Conservation (phyloP, 768 basidiomycete species). For the Favolaschia claudopus region DNA sequence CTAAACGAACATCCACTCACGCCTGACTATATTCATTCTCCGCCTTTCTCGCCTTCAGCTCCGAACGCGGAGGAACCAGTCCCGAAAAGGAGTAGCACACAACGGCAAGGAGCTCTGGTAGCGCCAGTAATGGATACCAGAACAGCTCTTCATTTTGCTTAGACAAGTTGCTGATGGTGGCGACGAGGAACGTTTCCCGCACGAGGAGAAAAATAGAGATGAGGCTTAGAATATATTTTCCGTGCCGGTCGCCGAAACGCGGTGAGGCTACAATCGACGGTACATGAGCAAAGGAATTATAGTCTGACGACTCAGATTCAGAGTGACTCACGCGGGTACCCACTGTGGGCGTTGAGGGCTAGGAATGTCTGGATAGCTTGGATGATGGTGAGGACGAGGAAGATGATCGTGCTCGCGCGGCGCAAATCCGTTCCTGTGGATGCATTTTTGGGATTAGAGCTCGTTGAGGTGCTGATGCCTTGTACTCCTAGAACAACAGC, state of each 20-base stretch:
- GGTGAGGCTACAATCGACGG: background rate
- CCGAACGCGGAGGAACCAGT: conserved; percentile 8
- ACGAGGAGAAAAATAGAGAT: conserved; percentile 15
- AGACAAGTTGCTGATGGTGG: background rate
- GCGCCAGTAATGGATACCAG: conserved; percentile 19
- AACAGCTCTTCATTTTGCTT: conserved; percentile 7
- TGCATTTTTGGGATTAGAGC: conserved; percentile 17
- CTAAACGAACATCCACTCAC: background rate
- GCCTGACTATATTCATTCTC: background rate
- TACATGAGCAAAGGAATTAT: background rate
- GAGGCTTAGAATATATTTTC: conserved; percentile 2
- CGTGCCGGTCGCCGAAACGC: conserved; percentile 11
- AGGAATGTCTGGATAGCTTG: conserved; percentile 38
- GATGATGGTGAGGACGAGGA: conserved; percentile 44
- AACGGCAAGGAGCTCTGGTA: conserved; percentile 17
- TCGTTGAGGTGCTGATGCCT: conserved; percentile 30
- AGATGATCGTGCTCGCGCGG: conserved; percentile 43
- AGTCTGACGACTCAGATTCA: too few relatives aligned
- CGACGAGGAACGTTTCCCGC: conserved; percentile 11
- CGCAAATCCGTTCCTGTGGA: conserved; percentile 33
- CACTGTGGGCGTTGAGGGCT: too few relatives aligned
- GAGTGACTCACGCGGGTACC: too few relatives aligned
- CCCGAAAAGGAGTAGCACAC: conserved; percentile 11
- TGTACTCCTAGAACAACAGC: conserved; percentile 46
- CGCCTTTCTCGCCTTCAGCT: background rate